These are phyloP conservation scores for Colletotrichum chlorophyti DNA, from an alignment of 2,329 filamentous ascomycete genomes.

Conservation along the genomic window DNA sequence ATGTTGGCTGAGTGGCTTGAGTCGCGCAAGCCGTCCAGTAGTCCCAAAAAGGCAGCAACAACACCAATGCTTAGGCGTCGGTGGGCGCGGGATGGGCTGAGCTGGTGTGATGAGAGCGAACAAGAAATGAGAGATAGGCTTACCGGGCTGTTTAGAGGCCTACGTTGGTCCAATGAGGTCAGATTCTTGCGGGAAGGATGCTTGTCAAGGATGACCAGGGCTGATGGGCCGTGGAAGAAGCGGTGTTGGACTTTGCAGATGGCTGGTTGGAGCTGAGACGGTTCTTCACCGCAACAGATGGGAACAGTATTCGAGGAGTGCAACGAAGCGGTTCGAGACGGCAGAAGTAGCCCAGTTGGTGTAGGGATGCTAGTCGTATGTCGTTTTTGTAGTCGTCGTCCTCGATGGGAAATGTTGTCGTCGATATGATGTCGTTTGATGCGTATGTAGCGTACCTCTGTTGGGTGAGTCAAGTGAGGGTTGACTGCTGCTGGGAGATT, in stretches of 20 bases:
- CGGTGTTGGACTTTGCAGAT: conserved; percentile 2
- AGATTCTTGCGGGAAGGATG: neutral
- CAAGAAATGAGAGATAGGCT: conserved; percentile 1
- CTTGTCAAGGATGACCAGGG: neutral
- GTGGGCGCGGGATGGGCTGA: conserved; percentile 16
- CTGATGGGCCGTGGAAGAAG: neutral
- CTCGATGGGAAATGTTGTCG: too few species aligned
- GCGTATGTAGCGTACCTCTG: too few species aligned
- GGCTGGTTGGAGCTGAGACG: neutral
- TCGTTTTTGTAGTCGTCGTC: neutral
- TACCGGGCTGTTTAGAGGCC: conserved; percentile 1
- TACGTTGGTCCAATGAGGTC: neutral
- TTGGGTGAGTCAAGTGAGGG: too few species aligned
- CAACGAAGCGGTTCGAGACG: neutral
- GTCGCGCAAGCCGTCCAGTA: conserved; percentile 13
- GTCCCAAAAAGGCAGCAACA: conserved; percentile 1
- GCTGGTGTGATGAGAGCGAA: conserved; percentile 4
- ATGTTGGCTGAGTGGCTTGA: conserved; percentile 14
- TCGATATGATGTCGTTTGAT: neutral
- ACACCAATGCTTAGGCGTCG: conserved; percentile 7
- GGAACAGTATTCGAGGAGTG: neutral
- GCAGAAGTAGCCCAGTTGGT: neutral
- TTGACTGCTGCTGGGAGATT: too few species aligned
- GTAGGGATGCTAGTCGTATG: neutral
- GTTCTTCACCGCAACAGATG: neutral